Evolutionary conservation across 306 rosid genomes (phyloP), one percentile per base, ranked within the genome.

Genomic region (Luffa acutangula): DNA sequence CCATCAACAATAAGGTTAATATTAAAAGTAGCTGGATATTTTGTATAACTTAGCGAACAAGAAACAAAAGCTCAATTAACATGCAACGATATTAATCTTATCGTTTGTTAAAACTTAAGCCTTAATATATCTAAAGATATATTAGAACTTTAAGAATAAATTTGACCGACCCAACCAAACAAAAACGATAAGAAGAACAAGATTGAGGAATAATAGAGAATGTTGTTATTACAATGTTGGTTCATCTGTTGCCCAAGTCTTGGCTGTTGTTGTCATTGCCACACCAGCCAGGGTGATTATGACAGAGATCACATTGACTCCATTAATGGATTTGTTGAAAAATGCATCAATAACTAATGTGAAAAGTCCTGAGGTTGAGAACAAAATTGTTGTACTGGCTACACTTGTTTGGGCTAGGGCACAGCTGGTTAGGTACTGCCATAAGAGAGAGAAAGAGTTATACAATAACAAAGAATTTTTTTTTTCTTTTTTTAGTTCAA

Each of bases 401-500:
- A 92, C 98, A 85, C 98, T 94, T 36, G 98, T 92, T 11, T 90
- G 93, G 3, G 98, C 98, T 21, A 94, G 96, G 18, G 98, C 98
- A 70, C 96, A 96, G 88, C 90, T 94, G 60, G 98, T 87, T 56
- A 94, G 90, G 82, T 94, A 94, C 97, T 94, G 93, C 77, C 56
- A 51, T 51, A 3, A 49, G 17, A 49, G 17, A 49, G 53, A 49
- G 12, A 46, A 17, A 34, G 63, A 21, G n/a, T 25, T 25, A 25
- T 25, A 25, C 31, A 25, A 25, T 25, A 25, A 25, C n/a, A 25
- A 25, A 25, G 0, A 25, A 25, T 25, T 1, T 25, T 25, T 25
- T 25, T 25, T 25, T 25, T 1, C 1, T 25, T 25, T 25, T 25
- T 25, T 25, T 25, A 25, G 31, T 25, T 25, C 31, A 25, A 25